Base-by-base conservation (phyloP, 2,329 filamentous ascomycete genomes). In the Fusarium duplospermum region DNA sequence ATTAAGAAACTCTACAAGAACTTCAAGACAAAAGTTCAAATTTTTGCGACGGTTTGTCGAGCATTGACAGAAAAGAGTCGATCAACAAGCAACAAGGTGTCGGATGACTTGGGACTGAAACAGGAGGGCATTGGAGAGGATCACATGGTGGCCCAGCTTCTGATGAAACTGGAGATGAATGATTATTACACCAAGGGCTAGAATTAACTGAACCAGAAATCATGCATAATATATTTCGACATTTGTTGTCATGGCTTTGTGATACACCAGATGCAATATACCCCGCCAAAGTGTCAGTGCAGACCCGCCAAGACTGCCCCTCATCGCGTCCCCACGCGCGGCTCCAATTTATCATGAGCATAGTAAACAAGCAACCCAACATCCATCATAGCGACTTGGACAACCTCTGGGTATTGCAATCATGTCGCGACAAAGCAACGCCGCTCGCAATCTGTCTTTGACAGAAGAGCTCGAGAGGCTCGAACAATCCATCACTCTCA, bases 401-500 rank as follows among this genome's bases (percentile, higher is more conserved):
- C 27, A 54, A 54, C 38, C 47, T 6, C 24, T n/a, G 31, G 13
- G 16, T 31, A 8, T 13, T 35, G 64, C 56, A 40, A 77, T 22
- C 42, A 90, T 90, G 88, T 86, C 88, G 75, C 85, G 86, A 65
- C 83, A 86, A 22, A 84, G 84, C 50, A 80, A 83, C 29, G 84
- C 88, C 3, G 82, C 87, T 47, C 85, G 90, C 70, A 88, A 85
- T 58, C 86, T 98, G 69, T 94, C 94, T 6, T 87, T 98, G 69
- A 98, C 96, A 0, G 96, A 99, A 81, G 96, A 99, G 87, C 88
- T 99, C 62, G 96, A 99, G 85, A 95, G 93, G 82, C 87, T 99
- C 5, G 96, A 99, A 82, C 96, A 99, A 82, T 97, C 94, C 24
- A 98, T 99, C 77, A 99, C 96, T 0, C 87, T 98, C 45, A 98